These are phyloP conservation scores for Artemisia annua DNA, from an alignment of 129 eudicot species.

Conservation along the genomic window DNA sequence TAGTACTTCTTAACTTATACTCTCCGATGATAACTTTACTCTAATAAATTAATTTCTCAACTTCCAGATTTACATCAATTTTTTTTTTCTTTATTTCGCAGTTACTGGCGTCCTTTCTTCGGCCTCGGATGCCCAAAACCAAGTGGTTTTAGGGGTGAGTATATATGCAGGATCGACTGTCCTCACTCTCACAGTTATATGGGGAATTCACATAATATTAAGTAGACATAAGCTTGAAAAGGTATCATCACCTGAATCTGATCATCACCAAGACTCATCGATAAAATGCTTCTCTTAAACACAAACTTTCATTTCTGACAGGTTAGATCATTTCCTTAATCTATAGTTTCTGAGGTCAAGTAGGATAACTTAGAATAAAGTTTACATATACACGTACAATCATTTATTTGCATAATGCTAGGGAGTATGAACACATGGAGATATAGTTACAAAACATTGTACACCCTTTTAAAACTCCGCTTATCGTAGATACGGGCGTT, in stretches of 20 bases:
- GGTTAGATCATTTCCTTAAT: conserved; percentile 10
- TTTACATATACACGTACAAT: too few relatives aligned
- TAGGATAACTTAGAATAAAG: too few relatives aligned
- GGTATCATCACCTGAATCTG: background rate
- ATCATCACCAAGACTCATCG: background rate
- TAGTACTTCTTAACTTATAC: too few relatives aligned
- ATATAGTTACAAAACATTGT: background rate
- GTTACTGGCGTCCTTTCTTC: conserved; percentile 11
- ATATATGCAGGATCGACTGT: conserved; percentile 31
- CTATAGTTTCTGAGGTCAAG: too few relatives aligned
- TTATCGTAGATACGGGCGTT: conserved; percentile 20
- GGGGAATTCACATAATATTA: conserved; percentile 23
- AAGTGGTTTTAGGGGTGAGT: conserved; percentile 25
- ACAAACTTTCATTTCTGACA: background rate
- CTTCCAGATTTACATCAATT: background rate
- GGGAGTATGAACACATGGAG: background rate
- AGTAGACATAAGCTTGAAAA: conserved; percentile 10
- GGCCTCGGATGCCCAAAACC: conserved; percentile 20
- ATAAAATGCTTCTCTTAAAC: background rate
- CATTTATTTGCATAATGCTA: too few relatives aligned
- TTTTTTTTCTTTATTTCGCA: background rate
- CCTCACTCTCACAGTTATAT: conserved; percentile 16
- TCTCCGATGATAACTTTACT: too few relatives aligned
- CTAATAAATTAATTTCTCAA: background rate
- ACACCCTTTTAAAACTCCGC: background rate